phyloP scores from a whole-genome alignment of 208 protist species.

The Naegleria fowleri region DNA sequence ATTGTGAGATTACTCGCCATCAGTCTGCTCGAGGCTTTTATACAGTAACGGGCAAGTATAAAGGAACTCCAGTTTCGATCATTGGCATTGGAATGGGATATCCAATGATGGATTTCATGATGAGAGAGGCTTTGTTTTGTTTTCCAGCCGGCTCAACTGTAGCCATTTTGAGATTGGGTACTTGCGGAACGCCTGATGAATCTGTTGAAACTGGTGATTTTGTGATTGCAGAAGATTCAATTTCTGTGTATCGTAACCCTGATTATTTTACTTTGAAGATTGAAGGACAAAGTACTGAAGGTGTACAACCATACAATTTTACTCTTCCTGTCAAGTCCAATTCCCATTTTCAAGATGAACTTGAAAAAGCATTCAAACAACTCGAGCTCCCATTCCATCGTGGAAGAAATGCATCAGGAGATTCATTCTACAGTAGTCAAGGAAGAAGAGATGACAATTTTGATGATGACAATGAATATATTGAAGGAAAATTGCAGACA shows the following conservation, averaged over 20 bases:
- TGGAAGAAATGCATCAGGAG: neutral
- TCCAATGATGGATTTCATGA: conserved; percentile 27
- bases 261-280: conserved; percentile 1
- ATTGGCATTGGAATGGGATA: conserved; percentile 24
- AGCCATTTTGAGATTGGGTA: conserved; percentile 27
- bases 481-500: conserved; percentile 1
- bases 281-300: neutral
- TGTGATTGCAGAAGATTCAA: neutral
- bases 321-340: neutral
- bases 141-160: neutral
- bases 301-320: neutral
- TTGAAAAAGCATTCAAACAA: neutral
- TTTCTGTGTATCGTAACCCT: neutral
- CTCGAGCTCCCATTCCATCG: neutral
- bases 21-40: conserved; percentile 27
- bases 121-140: neutral
- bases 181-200: conserved; percentile 16
- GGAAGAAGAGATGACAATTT: neutral
- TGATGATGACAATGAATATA: neutral
- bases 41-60: conserved; percentile 21
- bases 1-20: neutral
- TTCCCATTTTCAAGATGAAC: neutral
- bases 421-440: conserved; percentile 26
- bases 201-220: neutral
- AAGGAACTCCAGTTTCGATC: neutral